These are phyloP conservation scores for Suhomyces sp. DNA, from an alignment of 805 yeast species.

Conservation along the genomic window DNA sequence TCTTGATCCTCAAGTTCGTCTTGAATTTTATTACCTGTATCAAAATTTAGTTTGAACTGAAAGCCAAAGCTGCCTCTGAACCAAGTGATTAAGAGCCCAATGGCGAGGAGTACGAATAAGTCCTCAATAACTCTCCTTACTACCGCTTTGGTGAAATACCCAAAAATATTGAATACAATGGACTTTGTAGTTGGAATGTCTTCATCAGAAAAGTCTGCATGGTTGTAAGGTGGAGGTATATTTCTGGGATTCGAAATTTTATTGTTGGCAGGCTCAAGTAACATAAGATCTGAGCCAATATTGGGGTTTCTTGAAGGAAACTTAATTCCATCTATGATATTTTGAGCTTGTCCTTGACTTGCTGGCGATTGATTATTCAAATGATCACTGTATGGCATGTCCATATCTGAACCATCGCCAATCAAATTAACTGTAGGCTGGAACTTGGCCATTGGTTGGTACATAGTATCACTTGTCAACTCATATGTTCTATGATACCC, in stretches of 20 bases:
- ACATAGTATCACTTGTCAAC: constrained; percentile 29
- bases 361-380: too few relatives aligned
- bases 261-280: constrained; percentile 4
- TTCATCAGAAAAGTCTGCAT: too few relatives aligned
- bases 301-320: constrained; percentile 21
- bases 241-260: too few relatives aligned
- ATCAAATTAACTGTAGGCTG: constrained; percentile 19
- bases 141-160: constrained; percentile 5
- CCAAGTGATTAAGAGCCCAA: constrained; percentile 1
- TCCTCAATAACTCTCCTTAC: constrained; percentile 46
- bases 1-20: neutral
- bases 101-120: constrained; percentile 44
- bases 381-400: too few relatives aligned
- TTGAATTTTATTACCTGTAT: neutral
- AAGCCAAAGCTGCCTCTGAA: neutral
- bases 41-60: too few relatives aligned
- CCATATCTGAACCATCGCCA: constrained; percentile 20
- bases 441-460: constrained; percentile 38
- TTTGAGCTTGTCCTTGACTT: too few relatives aligned
- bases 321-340: constrained; percentile 37
- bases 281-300: constrained; percentile 10
- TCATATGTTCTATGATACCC: constrained; percentile 38
- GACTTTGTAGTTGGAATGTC: too few relatives aligned
- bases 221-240: too few relatives aligned
- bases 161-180: constrained; percentile 3